Evolutionary conservation across 2,329 filamentous ascomycete genomes (phyloP).

Genomic region (Scedosporium boydii): DNA sequence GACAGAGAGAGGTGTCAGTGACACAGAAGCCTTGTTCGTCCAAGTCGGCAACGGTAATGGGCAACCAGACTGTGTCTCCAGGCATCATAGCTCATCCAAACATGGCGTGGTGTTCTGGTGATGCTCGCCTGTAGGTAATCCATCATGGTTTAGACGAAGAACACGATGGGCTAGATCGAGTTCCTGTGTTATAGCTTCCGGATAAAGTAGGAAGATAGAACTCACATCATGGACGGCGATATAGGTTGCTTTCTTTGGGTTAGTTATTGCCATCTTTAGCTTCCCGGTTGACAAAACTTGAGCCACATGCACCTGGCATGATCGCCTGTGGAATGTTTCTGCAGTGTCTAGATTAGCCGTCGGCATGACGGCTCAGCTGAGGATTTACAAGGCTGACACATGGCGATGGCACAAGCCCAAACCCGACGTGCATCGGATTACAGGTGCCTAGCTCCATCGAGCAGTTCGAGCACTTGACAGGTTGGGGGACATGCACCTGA

Average conservation of each 20-base stretch:
- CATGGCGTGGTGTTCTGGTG: too few relatives aligned
- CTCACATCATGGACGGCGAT: too few relatives aligned
- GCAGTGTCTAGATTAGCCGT: background rate
- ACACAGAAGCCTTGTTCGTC: too few relatives aligned
- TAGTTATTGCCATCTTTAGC: background rate
- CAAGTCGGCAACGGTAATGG: too few relatives aligned
- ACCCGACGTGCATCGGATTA: background rate
- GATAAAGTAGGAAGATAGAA: too few relatives aligned
- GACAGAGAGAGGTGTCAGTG: too few relatives aligned
- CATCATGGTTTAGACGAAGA: too few relatives aligned
- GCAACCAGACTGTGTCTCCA: too few relatives aligned
- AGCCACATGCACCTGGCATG: background rate
- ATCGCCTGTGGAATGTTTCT: background rate
- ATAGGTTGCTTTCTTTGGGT: background rate
- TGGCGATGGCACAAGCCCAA: conserved; percentile 5
- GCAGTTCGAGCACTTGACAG: background rate
- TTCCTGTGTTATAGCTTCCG: too few relatives aligned
- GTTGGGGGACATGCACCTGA: background rate
- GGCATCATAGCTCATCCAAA: too few relatives aligned
- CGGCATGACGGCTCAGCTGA: background rate
- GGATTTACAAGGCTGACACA: conserved; percentile 3
- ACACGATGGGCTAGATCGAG: too few relatives aligned
- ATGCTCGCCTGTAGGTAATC: too few relatives aligned
- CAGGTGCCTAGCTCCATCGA: background rate
- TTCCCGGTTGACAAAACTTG: background rate